Percentiles rank a stretch among this genome's conserved stretches.
Conservation (phyloP, 345 rosid genomes). For the Populus davidiana region DNA sequence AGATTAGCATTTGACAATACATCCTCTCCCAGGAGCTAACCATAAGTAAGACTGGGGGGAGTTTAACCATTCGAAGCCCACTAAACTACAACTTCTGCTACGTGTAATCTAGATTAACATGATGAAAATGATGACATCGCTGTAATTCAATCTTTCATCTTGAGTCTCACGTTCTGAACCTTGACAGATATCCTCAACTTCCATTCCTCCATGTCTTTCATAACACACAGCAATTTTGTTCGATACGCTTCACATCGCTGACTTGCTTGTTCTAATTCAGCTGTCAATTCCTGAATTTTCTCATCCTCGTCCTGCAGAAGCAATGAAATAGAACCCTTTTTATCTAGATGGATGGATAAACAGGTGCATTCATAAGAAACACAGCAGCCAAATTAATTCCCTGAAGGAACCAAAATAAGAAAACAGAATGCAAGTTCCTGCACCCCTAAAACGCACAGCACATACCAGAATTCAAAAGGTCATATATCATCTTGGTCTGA, state of each 20-base stretch:
- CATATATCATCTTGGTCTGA: background rate
- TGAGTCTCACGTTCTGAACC: slow-evolving; percentile 78
- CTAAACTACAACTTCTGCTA: background rate
- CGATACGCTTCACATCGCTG: slow-evolving; percentile 70
- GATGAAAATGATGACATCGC: background rate
- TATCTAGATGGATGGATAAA: background rate
- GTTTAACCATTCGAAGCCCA: background rate
- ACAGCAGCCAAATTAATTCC: background rate
- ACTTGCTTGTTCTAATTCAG: slow-evolving; percentile 58
- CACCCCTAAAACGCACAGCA: background rate
- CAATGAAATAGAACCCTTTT: background rate
- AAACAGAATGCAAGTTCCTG: background rate
- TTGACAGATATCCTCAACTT: slow-evolving; percentile 75
- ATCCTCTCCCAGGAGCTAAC: background rate
- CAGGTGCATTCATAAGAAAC: background rate
- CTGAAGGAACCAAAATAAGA: background rate
- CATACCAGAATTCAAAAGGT: background rate
- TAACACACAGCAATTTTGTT: slow-evolving; percentile 57
- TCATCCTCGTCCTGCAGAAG: slow-evolving; percentile 56
- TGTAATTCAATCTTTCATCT: slow-evolving; percentile 55
- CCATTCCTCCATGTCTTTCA: slow-evolving; percentile 86
- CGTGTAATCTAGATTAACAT: background rate
- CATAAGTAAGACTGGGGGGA: background rate
- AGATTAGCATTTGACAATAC: background rate
- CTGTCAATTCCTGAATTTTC: slow-evolving; percentile 53